Percentiles rank a stretch among this genome's conserved stretches.
phyloP scores from a whole-genome alignment of 2,329 filamentous ascomycete genomes.

The Hypoxylon sp. region DNA sequence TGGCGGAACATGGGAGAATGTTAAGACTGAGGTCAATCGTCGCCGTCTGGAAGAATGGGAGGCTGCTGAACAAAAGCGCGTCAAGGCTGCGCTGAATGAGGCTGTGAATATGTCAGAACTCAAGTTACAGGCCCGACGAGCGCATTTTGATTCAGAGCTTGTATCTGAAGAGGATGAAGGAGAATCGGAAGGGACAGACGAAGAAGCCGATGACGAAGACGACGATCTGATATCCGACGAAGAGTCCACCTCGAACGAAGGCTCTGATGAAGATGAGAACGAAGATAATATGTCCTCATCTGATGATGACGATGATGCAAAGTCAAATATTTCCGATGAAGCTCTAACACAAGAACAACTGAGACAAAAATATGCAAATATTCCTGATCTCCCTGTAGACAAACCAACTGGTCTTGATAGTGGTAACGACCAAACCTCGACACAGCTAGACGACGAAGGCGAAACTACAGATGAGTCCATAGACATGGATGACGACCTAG shows the following conservation, averaged over 20 bases:
- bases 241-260: conserved; percentile 55
- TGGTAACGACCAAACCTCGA: conserved; percentile 41
- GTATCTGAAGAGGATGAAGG: conserved; percentile 61
- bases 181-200: conserved; percentile 62
- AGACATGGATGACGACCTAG: conserved; percentile 78
- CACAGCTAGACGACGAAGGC: conserved; percentile 54
- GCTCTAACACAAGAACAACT: conserved; percentile 78
- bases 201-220: conserved; percentile 65
- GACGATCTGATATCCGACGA: conserved; percentile 61
- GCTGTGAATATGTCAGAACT: conserved; percentile 80
- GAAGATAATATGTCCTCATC: conserved; percentile 75
- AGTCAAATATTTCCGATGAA: conserved; percentile 71
- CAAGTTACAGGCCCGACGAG: conserved; percentile 74
- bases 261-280: conserved; percentile 59
- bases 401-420: conserved; percentile 27
- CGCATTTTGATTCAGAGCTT: conserved; percentile 68
- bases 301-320: conserved; percentile 72
- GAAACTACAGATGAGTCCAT: conserved; percentile 76
- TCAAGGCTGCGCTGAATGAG: conserved; percentile 79
- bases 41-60: conserved; percentile 74
- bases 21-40: conserved; percentile 73
- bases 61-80: conserved; percentile 73
- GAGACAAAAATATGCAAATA: conserved; percentile 76
- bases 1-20: conserved; percentile 75
- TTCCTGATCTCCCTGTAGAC: conserved; percentile 65